phyloP scores from a whole-genome alignment of 768 basidiomycete species.

The Lentinula guzmanii region DNA sequence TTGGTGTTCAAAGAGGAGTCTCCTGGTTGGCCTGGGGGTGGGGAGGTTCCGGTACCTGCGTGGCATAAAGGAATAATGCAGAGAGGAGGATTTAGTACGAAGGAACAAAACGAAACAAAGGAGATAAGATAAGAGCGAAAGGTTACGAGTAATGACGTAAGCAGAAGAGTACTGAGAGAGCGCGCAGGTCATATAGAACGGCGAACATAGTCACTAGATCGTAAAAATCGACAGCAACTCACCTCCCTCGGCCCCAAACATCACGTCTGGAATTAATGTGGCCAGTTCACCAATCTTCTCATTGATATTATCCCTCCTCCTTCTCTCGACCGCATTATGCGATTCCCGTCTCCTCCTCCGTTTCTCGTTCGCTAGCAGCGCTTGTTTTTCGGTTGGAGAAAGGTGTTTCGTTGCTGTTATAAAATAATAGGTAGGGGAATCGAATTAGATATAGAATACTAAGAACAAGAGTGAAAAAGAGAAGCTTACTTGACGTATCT shows the following conservation, averaged over 20 bases:
- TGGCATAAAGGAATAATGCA: too few species aligned
- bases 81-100: too few species aligned
- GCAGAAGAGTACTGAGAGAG: too few species aligned
- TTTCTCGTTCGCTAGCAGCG: slow-evolving; percentile 73
- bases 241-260: slow-evolving; percentile 45
- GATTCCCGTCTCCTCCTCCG: slow-evolving; percentile 74
- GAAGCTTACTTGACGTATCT: background rate
- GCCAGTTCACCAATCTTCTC: slow-evolving; percentile 91
- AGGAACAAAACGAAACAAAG: background rate
- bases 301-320: slow-evolving; percentile 89
- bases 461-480: too few species aligned
- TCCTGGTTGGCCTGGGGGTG: background rate
- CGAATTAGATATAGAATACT: too few species aligned
- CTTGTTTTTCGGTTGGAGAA: slow-evolving; percentile 37
- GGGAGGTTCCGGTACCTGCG: background rate
- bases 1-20: background rate
- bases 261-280: slow-evolving; percentile 80
- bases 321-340: slow-evolving; percentile 89
- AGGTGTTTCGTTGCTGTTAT: background rate
- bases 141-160: too few species aligned
- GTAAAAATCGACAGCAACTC: slow-evolving; percentile 20
- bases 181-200: too few species aligned
- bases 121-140: background rate
- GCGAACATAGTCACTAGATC: too few species aligned
- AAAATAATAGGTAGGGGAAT: too few species aligned